phyloP scores from a whole-genome alignment of 2,329 filamentous ascomycete genomes.

The Talaromyces sp. region DNA sequence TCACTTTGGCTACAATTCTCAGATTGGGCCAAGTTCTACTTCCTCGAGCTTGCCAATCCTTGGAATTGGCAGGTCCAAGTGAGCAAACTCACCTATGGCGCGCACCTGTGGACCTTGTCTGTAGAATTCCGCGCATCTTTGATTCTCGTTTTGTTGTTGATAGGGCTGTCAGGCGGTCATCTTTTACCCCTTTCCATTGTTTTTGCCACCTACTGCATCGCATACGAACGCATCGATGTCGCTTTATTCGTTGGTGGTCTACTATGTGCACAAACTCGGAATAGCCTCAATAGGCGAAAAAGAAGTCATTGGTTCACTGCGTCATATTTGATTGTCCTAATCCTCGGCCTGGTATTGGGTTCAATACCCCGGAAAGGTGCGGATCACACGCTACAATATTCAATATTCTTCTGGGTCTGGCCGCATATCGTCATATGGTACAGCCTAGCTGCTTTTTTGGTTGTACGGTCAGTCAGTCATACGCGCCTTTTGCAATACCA shows the following conservation, averaged over 20 bases:
- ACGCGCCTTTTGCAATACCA: background rate
- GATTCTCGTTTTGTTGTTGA: background rate
- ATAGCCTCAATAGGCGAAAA: background rate
- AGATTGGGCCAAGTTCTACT: background rate
- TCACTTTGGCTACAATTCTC: background rate
- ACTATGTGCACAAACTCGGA: background rate
- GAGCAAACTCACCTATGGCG: background rate
- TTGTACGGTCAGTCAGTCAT: background rate
- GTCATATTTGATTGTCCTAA: background rate
- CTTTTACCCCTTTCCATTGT: background rate
- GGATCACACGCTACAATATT: background rate
- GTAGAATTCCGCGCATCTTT: background rate
- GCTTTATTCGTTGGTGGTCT: background rate
- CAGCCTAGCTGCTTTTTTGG: background rate
- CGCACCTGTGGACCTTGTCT: background rate
- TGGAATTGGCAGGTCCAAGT: background rate
- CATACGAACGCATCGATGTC: background rate
- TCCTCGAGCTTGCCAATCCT: background rate
- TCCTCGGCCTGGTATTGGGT: background rate
- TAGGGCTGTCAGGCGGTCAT: background rate
- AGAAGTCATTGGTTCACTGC: background rate
- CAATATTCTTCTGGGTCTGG: background rate
- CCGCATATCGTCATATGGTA: background rate
- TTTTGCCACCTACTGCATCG: background rate
- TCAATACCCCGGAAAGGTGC: background rate